Conservation (phyloP, 2,329 filamentous ascomycete genomes). For the Aspergillus floridensis region DNA sequence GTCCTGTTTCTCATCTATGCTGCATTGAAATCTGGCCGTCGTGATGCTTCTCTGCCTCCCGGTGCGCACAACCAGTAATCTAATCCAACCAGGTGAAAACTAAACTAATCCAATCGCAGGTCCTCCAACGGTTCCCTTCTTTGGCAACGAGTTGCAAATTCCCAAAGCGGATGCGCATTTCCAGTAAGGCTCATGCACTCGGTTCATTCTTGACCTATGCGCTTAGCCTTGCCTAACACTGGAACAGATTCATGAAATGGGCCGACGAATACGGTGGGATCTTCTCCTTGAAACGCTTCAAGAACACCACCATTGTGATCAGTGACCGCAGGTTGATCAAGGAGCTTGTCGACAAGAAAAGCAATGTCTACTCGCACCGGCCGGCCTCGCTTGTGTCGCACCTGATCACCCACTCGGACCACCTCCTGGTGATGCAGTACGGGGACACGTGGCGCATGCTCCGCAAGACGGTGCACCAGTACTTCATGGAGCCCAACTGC, state of each 20-base stretch:
- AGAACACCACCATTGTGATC: conserved; percentile 43
- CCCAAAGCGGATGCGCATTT: not conserved
- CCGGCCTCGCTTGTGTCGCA: conserved; percentile 44
- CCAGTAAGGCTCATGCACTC: not conserved
- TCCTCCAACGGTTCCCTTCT: not conserved
- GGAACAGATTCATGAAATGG: conserved; percentile 46
- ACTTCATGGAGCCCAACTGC: conserved; percentile 46
- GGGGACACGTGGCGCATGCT: conserved; percentile 46
- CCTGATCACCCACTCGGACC: conserved; percentile 48
- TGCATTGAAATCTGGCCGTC: no score
- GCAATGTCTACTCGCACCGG: conserved; percentile 44
- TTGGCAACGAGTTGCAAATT: not conserved
- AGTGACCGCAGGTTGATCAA: conserved; percentile 42
- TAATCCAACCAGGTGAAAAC: no score
- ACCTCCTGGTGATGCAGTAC: conserved; percentile 50
- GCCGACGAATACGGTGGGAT: conserved; percentile 44
- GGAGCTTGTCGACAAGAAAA: conserved; percentile 48
- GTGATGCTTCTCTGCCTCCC: no score
- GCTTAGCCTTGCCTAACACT: no score
- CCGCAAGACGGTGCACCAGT: conserved; percentile 47
- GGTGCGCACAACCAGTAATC: no score
- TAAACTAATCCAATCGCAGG: not conserved
- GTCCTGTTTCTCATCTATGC: no score
- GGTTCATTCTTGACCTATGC: not conserved
- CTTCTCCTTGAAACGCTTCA: conserved; percentile 46